Base-by-base conservation (phyloP, 306 rosid species). In the Geum urbanum region DNA sequence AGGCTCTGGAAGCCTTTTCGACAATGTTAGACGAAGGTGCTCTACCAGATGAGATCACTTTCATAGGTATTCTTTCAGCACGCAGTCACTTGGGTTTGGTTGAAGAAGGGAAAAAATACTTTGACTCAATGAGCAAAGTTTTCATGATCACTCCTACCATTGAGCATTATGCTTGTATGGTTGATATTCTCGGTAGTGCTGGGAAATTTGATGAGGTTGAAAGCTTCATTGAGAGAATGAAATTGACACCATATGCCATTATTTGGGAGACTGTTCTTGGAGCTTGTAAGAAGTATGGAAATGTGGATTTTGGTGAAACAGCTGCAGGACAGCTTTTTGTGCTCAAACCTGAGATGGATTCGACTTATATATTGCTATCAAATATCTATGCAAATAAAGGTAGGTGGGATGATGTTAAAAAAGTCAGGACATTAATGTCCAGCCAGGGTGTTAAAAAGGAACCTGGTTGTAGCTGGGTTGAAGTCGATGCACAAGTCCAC, bases 381-480 rank as follows among this genome's bases (percentile, higher is more conserved):
- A 81, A 81, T 53, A 81, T 77, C 45, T 73, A 69, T 73, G 85
- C 85, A 0, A 19, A 46, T 24, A 73, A 73, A 65, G 82, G 85
- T 64, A 43, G 60, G 74, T 77, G 85, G 85, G 76, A 77, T 7
- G 82, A 73, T 73, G 82, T 81, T 39, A 73, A 63, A 43, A 66
- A 56, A 44, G 71, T 74, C 70, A 61, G 85, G 51, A 58, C 66
- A 59, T 81, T 81, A 73, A 81, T 81, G 85, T 51, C 67, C 57
- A 50, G 60, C 66, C 69, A 20, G 65, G 82, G 77, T n/a, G 67
- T 81, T 43, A 81, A 77, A 65, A 81, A 81, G 73, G 76, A 81
- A 64, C 82, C 85, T 49, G 85, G 85, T 15, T 77, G 85, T 70
- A 81, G 85, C 76, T 81, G 85, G 85, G 57, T 77, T 52, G 79